Percentiles rank a stretch among this genome's conserved stretches.
Conservation (phyloP, 176 grass and related monocot species). For the Leersia perrieri region DNA sequence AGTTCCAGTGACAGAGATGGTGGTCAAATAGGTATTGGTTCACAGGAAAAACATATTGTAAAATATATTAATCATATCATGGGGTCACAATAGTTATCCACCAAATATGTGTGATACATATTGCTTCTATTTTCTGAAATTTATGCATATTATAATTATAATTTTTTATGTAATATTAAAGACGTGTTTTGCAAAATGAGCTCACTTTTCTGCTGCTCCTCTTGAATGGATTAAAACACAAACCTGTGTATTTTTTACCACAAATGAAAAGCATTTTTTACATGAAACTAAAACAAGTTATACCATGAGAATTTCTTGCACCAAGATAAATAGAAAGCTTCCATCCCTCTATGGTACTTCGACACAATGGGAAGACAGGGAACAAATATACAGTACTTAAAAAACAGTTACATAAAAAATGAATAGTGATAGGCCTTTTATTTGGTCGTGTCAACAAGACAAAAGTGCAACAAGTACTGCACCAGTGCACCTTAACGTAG, state of each 20-base stretch:
- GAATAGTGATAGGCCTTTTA: background rate
- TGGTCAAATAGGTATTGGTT: background rate
- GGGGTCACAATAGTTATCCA: background rate
- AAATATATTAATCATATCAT: background rate
- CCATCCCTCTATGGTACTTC: background rate
- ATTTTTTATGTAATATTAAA: background rate
- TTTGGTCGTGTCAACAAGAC: background rate
- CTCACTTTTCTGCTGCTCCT: background rate
- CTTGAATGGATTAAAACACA: background rate
- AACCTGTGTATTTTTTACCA: background rate
- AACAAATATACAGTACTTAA: too few species aligned
- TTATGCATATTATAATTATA: too few species aligned
- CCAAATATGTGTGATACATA: background rate
- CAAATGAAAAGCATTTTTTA: background rate
- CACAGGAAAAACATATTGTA: background rate
- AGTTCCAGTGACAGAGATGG: background rate
- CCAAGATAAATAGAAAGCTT: background rate
- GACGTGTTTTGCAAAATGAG: background rate
- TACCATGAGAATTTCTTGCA: background rate
- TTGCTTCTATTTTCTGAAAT: background rate
- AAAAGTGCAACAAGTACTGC: background rate
- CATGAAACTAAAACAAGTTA: background rate
- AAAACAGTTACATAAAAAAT: background rate
- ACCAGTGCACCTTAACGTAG: background rate
- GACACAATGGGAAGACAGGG: background rate